phyloP scores from a whole-genome alignment of 768 basidiomycete genomes.

The Tylopilus sp. region DNA sequence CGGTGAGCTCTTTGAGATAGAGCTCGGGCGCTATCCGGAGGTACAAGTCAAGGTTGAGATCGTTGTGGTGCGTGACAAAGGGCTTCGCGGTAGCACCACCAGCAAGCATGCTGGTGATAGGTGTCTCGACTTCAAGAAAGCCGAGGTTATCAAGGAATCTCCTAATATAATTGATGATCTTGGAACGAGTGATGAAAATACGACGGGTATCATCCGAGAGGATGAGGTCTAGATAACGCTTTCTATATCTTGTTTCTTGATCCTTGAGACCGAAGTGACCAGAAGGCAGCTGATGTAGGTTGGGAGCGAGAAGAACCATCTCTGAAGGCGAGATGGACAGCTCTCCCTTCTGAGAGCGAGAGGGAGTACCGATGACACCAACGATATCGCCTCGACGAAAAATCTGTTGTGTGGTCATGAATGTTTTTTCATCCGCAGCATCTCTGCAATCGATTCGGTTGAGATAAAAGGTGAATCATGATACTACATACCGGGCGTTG shows the following conservation, averaged over 20 bases:
- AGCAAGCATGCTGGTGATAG: conserved; percentile 94
- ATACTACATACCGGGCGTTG: conserved; percentile 62
- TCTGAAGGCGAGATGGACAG: conserved; percentile 81
- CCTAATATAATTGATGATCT: conserved; percentile 90
- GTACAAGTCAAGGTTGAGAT: conserved; percentile 93
- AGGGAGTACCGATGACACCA: conserved; percentile 85
- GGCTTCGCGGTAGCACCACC: conserved; percentile 99
- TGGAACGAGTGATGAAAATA: conserved; percentile 86
- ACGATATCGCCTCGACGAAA: conserved; percentile 97
- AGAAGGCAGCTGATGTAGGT: conserved; percentile 93
- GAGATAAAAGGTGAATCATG: neutral
- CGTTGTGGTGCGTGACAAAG: conserved; percentile 98
- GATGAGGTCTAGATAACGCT: conserved; percentile 98
- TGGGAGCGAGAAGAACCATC: conserved; percentile 89
- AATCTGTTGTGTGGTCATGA: conserved; percentile 70
- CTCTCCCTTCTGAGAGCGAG: conserved; percentile 94
- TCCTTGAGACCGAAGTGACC: conserved; percentile 94
- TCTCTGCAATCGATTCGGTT: conserved; percentile 43
- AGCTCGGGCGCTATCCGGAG: conserved; percentile 97
- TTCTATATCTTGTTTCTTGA: conserved; percentile 95
- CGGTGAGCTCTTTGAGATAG: conserved; percentile 95
- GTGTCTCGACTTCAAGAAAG: conserved; percentile 99
- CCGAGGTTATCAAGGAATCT: conserved; percentile 87
- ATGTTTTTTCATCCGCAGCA: conserved; percentile 57
- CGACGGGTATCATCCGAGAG: conserved; percentile 86